Evolutionary conservation across 2,329 filamentous ascomycete genomes (phyloP).

Genomic region (Ophiostoma triangulosporum): DNA sequence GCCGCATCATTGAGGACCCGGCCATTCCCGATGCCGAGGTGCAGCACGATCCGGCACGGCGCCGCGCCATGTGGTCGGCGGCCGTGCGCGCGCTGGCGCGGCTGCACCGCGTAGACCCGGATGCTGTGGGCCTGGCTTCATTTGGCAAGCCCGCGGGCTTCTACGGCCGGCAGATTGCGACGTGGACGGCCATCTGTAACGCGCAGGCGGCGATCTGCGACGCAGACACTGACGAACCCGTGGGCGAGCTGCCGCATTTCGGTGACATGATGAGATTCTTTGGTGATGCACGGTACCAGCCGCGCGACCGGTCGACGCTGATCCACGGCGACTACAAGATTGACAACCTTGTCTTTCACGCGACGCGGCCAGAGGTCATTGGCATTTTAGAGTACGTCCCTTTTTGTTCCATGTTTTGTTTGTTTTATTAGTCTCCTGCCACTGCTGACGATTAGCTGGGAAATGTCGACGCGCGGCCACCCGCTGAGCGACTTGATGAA

Average conservation of each 20-base stretch:
- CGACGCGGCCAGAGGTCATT: conserved; percentile 75
- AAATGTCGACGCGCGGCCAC: conserved; percentile 97
- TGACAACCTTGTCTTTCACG: conserved; percentile 80
- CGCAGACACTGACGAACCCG: conserved; percentile 58
- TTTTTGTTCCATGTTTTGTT: neutral
- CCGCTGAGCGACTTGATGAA: conserved; percentile 85
- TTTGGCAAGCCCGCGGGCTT: conserved; percentile 69
- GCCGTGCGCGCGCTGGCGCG: conserved; percentile 73
- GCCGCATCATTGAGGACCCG: conserved; percentile 85
- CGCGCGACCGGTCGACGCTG: conserved; percentile 62
- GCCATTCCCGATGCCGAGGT: conserved; percentile 53
- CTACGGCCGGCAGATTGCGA: conserved; percentile 74
- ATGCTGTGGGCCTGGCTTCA: conserved; percentile 49
- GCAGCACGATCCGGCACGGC: conserved; percentile 22
- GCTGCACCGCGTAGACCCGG: conserved; percentile 63
- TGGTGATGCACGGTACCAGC: conserved; percentile 52
- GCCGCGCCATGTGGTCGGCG: conserved; percentile 71
- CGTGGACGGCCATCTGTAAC: conserved; percentile 64
- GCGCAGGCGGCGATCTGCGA: conserved; percentile 67
- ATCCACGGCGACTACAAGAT: conserved; percentile 98
- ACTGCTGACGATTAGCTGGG: conserved; percentile 46
- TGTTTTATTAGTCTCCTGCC: neutral
- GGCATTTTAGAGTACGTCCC: conserved; percentile 64
- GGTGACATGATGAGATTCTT: conserved; percentile 72
- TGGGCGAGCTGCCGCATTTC: conserved; percentile 76